Percentiles rank a stretch among this genome's conserved stretches.
phyloP scores from a whole-genome alignment of 2,329 filamentous ascomycete genomes.

The Zymoseptoria ardabiliae region DNA sequence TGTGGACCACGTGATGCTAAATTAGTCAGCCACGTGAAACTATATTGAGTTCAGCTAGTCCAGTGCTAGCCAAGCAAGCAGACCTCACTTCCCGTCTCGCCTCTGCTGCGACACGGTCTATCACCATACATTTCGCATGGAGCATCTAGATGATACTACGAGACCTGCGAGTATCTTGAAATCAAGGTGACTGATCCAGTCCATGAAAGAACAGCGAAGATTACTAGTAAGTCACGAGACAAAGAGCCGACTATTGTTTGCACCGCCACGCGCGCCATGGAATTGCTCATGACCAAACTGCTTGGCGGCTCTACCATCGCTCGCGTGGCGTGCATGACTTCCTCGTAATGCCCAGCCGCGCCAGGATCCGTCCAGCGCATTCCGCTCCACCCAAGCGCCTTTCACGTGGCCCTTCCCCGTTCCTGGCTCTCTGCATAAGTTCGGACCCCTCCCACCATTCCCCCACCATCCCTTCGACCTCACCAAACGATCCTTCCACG shows the following conservation, averaged over 20 bases:
- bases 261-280: neutral
- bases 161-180: neutral
- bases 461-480: neutral
- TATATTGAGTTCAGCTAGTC: neutral
- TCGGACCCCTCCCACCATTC: neutral
- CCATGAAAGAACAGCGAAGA: neutral
- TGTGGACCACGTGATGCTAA: too few species aligned
- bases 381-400: neutral
- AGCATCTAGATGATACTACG: neutral
- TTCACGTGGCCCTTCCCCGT: neutral
- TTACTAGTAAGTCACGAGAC: neutral
- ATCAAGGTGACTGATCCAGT: neutral
- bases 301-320: neutral
- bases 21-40: too few species aligned
- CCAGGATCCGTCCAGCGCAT: neutral
- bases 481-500: conserved; percentile 3
- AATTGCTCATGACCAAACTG: neutral
- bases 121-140: neutral
- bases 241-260: neutral
- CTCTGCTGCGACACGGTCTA: neutral
- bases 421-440: neutral
- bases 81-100: neutral
- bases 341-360: neutral
- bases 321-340: neutral
- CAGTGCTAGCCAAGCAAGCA: neutral